These are phyloP conservation scores for Tylopilus sp. DNA, from an alignment of 1,284 basidiomycete genomes.

Conservation along the genomic window DNA sequence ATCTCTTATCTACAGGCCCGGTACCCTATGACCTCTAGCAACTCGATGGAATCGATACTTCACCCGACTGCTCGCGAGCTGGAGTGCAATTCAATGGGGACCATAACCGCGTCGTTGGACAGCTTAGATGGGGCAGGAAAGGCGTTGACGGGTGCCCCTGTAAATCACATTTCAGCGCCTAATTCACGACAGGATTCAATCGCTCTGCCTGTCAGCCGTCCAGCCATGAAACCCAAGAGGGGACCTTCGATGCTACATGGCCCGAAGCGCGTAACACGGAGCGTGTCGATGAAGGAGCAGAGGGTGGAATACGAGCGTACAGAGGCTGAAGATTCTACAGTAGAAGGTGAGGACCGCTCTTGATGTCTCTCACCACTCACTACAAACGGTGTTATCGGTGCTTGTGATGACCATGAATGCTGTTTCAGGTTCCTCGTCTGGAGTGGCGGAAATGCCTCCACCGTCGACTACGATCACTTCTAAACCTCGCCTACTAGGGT, in stretches of 20 bases:
- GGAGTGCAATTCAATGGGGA: background rate
- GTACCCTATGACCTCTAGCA: background rate
- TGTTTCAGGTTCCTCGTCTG: background rate
- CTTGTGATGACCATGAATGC: background rate
- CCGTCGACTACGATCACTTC: background rate
- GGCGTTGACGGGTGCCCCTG: background rate
- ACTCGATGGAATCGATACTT: slow-evolving; percentile 2
- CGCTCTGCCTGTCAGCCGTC: background rate
- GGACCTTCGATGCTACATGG: slow-evolving; percentile 7
- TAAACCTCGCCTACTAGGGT: slow-evolving; percentile 8
- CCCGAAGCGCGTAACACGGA: slow-evolving; percentile 27
- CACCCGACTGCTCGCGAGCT: background rate
- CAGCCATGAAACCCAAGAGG: slow-evolving; percentile 18
- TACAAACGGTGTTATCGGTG: slow-evolving; percentile 7
- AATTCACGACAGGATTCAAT: background rate
- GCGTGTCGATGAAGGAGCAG: slow-evolving; percentile 27
- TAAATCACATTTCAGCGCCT: background rate
- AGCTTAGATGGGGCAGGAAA: background rate
- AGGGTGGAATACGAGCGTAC: background rate
- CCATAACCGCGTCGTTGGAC: background rate
- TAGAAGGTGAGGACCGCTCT: slow-evolving; percentile 7
- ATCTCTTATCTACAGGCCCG: background rate
- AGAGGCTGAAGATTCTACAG: background rate
- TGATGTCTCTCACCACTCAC: background rate
- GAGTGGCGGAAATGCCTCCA: background rate